A percentile compares a stretch with the other conserved stretches of the same genome.
Conservation (phyloP, 2,329 filamentous ascomycete genomes). For the Eurotiales sp. region DNA sequence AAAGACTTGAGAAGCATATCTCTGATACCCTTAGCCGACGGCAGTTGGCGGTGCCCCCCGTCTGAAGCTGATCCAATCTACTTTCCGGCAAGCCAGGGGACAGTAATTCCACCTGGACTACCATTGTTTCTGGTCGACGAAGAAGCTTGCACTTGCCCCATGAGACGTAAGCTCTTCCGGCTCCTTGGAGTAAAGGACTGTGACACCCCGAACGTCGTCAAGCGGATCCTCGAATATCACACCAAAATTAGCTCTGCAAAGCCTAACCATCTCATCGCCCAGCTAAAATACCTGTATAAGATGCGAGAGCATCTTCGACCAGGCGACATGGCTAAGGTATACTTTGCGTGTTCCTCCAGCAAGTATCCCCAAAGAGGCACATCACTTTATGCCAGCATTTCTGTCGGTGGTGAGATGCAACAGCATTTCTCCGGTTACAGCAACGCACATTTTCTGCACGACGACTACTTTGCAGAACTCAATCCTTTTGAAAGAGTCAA, state of each 20-base stretch:
- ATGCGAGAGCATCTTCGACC: constrained; percentile 4
- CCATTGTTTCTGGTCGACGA: constrained; percentile 9
- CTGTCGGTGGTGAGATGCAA: constrained; percentile 2
- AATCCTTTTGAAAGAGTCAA: constrained; percentile 2
- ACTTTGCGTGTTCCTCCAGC: background rate
- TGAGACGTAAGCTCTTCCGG: constrained; percentile 3
- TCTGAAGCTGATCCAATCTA: constrained; percentile 8
- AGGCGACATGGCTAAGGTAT: constrained; percentile 7
- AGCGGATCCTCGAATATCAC: constrained; percentile 7
- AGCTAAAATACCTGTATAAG: constrained; percentile 9
- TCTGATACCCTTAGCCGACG: constrained; percentile 8
- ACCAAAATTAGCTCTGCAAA: background rate
- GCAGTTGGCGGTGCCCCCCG: constrained; percentile 3
- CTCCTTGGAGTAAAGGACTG: constrained; percentile 11
- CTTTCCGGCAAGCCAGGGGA: constrained; percentile 5
- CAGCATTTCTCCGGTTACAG: constrained; percentile 8
- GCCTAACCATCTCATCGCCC: background rate
- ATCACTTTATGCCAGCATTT: constrained; percentile 8
- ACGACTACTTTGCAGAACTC: constrained; percentile 9
- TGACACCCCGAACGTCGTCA: constrained; percentile 7
- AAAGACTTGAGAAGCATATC: constrained; percentile 4
- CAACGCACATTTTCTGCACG: constrained; percentile 3
- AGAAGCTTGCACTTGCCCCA: constrained; percentile 8
- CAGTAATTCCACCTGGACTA: constrained; percentile 7
- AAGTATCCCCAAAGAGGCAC: constrained; percentile 3